Conservation (phyloP, 2,329 filamentous ascomycete genomes). For the Botrytis medusae region DNA sequence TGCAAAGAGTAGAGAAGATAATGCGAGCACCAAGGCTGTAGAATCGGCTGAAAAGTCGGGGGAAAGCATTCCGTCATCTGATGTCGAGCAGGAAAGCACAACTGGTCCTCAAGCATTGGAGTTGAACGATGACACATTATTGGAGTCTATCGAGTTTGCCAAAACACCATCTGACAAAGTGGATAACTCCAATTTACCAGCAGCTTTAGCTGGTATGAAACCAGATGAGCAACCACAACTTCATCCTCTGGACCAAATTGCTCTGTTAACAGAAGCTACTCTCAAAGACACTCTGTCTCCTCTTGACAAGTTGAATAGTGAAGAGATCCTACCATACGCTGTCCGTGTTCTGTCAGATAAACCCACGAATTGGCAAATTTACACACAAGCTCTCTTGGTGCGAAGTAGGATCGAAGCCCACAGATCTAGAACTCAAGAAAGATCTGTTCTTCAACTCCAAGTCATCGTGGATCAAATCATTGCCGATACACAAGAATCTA, state of each 20-base stretch:
- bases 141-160: constrained; percentile 82
- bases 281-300: constrained; percentile 87
- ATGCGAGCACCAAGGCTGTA: constrained; percentile 22
- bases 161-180: constrained; percentile 48
- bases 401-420: constrained; percentile 88
- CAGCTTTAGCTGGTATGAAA: constrained; percentile 62
- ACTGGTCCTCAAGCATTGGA: constrained; percentile 66
- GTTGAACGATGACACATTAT: constrained; percentile 87
- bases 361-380: constrained; percentile 95
- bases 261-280: constrained; percentile 82
- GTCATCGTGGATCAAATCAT: constrained; percentile 94
- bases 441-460: constrained; percentile 88
- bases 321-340: constrained; percentile 90
- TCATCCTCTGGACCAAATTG: constrained; percentile 81
- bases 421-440: constrained; percentile 80
- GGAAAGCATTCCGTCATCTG: constrained; percentile 27
- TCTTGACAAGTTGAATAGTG: constrained; percentile 79
- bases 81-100: constrained; percentile 40
- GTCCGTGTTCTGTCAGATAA: constrained; percentile 84
- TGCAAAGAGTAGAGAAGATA: constrained; percentile 64
- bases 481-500: constrained; percentile 63
- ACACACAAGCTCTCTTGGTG: constrained; percentile 88
- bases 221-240: constrained; percentile 82
- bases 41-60: constrained; percentile 28
- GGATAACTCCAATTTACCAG: constrained; percentile 54